Base-by-base conservation (phyloP, 2,329 filamentous ascomycete species). In the Xylaria sp. region DNA sequence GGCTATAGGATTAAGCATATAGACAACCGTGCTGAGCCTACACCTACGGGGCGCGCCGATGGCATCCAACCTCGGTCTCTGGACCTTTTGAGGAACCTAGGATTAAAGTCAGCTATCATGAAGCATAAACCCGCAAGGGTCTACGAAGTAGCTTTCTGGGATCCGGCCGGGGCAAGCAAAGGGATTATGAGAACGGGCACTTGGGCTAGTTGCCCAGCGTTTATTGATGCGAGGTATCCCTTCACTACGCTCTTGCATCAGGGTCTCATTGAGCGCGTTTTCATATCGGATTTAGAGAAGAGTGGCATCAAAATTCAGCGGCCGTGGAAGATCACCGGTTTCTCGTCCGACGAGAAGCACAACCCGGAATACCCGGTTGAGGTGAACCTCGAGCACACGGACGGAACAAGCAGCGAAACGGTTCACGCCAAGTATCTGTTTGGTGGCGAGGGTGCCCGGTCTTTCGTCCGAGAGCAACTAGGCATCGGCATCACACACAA, bases 1-100 rank as follows among this genome's bases (percentile, higher is more conserved):
- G 94, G 94, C 23, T 97, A 97, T 85, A 93, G 89, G 80, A 93
- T 97, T 80, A 97, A 95, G 84, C 93, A 97, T 81, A 93, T 97
- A 77, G 94, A 97, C 82, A 97, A 97, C 81, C 88, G 94, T 67
- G 85, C 93, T 2, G 92, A 95, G 76, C 94, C 94, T 17, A 97
- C 94, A 13, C 77, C 89, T 2, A 97, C 93, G 23, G 94, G 94
- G 62, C 92, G 94, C 72, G 94, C 94, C 65, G 94, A 97, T 81
- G 94, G 93, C 70, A 97, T 97, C 66, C 94, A 97, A 82, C 94
- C 94, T 44, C 90, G 94, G 46, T 97, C 94, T 0, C 85, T 97
- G 28, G 94, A 97, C 75, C 87, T 97, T 17, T 85, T 97, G 57
- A 89, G 92, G 61, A 97, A 97, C 77, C 93, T 97, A 90, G 93